phyloP scores from a whole-genome alignment of 495 filamentous ascomycete genomes.

The Xylaria nigripes region DNA sequence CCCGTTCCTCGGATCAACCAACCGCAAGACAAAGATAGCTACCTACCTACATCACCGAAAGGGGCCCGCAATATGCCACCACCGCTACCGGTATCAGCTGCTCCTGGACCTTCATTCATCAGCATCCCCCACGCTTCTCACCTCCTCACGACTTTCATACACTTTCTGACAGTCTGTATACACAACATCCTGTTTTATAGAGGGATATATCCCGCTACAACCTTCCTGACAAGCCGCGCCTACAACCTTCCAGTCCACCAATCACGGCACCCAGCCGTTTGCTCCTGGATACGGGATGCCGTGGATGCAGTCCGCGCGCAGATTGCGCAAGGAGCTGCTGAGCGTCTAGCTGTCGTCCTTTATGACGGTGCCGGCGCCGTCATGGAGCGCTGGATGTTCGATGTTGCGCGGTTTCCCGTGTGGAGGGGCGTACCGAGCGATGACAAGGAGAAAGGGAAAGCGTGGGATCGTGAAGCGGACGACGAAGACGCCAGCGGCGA shows the following conservation, averaged over 20 bases:
- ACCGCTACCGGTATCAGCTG: background rate
- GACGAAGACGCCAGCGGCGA: background rate
- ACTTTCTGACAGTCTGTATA: constrained; percentile 80
- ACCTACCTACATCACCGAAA: constrained; percentile 2
- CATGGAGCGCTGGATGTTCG: constrained; percentile 81
- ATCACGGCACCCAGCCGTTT: constrained; percentile 82
- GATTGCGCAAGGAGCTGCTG: constrained; percentile 58
- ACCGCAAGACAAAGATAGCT: too few relatives aligned
- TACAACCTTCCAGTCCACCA: constrained; percentile 89
- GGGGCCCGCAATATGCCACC: background rate
- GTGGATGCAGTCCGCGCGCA: constrained; percentile 66
- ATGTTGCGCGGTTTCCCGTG: constrained; percentile 66
- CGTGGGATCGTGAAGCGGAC: constrained; percentile 2
- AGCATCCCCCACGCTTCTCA: constrained; percentile 28
- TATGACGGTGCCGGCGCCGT: constrained; percentile 42
- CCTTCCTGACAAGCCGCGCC: constrained; percentile 73
- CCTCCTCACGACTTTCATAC: constrained; percentile 52
- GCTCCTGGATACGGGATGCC: constrained; percentile 81
- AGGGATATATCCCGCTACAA: constrained; percentile 66
- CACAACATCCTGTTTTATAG: constrained; percentile 92
- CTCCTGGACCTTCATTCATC: constrained; percentile 17
- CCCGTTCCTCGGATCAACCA: too few relatives aligned
- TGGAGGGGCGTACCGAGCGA: constrained; percentile 35
- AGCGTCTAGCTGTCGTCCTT: constrained; percentile 66
- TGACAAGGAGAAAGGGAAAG: constrained; percentile 2